Evolutionary conservation across 495 filamentous ascomycete species (phyloP).

Genomic region (Trichoderma erinaceum): DNA sequence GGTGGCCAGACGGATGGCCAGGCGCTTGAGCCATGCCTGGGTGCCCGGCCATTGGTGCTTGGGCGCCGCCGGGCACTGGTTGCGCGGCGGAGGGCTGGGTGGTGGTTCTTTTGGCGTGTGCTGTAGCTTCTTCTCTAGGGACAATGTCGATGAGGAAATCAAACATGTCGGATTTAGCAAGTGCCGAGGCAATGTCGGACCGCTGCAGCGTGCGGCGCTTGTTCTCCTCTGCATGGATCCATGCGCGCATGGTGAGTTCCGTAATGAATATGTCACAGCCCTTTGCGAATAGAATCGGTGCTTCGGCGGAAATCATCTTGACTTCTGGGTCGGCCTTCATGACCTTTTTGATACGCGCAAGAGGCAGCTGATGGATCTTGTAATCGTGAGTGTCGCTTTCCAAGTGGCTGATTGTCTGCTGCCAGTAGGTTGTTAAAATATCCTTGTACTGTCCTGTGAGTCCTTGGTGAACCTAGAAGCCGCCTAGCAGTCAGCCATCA

Average conservation of each 20-base stretch:
- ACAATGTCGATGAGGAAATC: conserved; percentile 99
- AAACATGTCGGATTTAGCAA: conserved; percentile 98
- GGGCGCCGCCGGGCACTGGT: conserved; percentile 20
- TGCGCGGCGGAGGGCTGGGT: conserved; percentile 42
- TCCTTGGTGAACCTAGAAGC: conserved; percentile 79
- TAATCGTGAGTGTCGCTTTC: conserved; percentile 96
- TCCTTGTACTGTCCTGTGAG: conserved; percentile 89
- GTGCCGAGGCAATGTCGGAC: conserved; percentile 89
- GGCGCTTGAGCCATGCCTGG: conserved; percentile 50
- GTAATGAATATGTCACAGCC: conserved; percentile 99
- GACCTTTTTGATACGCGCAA: conserved; percentile 98
- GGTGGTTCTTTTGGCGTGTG: conserved; percentile 66
- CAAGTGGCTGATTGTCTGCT: conserved; percentile 90
- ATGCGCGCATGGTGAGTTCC: conserved; percentile 98
- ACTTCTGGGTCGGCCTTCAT: conserved; percentile 99
- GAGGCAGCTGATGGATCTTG: conserved; percentile 90
- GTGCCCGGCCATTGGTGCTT: conserved; percentile 56
- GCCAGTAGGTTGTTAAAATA: conserved; percentile 97
- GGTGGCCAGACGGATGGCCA: conserved; percentile 45
- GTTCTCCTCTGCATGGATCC: conserved; percentile 99
- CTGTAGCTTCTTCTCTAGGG: conserved; percentile 83
- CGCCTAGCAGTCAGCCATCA: conserved; percentile 21
- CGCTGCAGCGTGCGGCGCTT: conserved; percentile 92
- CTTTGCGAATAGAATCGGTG: conserved; percentile 96
- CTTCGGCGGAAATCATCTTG: conserved; percentile 99